phyloP scores from a whole-genome alignment of 768 basidiomycete genomes.

The Pisolithus orientalis region DNA sequence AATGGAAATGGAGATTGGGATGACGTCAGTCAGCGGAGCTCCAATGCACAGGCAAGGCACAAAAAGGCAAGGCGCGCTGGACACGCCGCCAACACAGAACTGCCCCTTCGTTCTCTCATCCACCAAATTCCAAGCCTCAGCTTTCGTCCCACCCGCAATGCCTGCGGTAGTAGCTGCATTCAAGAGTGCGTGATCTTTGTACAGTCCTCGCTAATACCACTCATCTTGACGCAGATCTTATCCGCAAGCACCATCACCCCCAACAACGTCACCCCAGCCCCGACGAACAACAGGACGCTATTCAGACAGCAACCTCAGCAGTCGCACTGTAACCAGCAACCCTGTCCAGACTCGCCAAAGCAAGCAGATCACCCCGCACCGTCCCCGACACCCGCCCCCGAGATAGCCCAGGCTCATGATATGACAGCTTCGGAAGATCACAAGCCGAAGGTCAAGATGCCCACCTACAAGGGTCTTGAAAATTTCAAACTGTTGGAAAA shows the following conservation, averaged over 20 bases:
- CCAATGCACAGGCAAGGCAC: slow-evolving; percentile 20
- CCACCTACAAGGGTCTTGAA: slow-evolving; percentile 80
- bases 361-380: slow-evolving; percentile 32
- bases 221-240: slow-evolving; percentile 49
- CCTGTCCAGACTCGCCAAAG: slow-evolving; percentile 30
- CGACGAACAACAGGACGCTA: slow-evolving; percentile 20
- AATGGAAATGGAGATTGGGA: slow-evolving; percentile 9
- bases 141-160: slow-evolving; percentile 32
- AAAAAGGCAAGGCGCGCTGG: slow-evolving; percentile 21
- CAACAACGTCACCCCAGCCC: slow-evolving; percentile 35
- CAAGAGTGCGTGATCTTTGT: slow-evolving; percentile 56
- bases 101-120: not conserved
- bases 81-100: slow-evolving; percentile 5
- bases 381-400: slow-evolving; percentile 16
- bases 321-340: slow-evolving; percentile 29
- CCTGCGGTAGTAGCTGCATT: slow-evolving; percentile 79
- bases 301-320: slow-evolving; percentile 17
- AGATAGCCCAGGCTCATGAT: slow-evolving; percentile 10
- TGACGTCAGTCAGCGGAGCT: slow-evolving; percentile 32
- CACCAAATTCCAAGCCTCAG: not conserved
- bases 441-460: slow-evolving; percentile 70
- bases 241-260: slow-evolving; percentile 63
- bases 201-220: slow-evolving; percentile 14
- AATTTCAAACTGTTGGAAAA: slow-evolving; percentile 70
- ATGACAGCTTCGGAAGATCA: slow-evolving; percentile 72